phyloP scores from a whole-genome alignment of 2,329 filamentous ascomycete genomes.

The Aureobasidium musti region DNA sequence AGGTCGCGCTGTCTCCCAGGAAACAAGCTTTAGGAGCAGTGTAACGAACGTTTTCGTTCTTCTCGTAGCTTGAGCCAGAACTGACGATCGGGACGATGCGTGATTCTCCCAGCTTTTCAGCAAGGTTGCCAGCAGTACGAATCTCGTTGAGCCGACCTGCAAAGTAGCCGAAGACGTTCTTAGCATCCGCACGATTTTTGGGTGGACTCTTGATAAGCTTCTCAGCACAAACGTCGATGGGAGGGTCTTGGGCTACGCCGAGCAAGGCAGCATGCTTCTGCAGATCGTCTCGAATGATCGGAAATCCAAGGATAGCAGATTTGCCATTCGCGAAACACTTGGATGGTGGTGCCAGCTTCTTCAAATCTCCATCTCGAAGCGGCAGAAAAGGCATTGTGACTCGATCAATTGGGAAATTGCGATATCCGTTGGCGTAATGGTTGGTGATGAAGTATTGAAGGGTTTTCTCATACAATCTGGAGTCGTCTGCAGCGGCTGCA shows the following conservation, averaged over 20 bases:
- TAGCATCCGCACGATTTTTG: constrained; percentile 64
- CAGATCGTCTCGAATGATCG: constrained; percentile 74
- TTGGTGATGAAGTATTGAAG: constrained; percentile 82
- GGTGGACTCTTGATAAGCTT: constrained; percentile 73
- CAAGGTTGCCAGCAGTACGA: constrained; percentile 55
- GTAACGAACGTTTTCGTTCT: constrained; percentile 50
- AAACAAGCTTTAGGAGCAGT: constrained; percentile 75
- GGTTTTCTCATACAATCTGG: constrained; percentile 63
- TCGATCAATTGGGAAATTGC: constrained; percentile 59
- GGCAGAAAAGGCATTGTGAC: constrained; percentile 61
- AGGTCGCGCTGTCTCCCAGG: constrained; percentile 70
- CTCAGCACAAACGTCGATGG: constrained; percentile 73
- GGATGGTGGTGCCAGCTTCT: constrained; percentile 66
- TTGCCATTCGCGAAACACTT: constrained; percentile 81
- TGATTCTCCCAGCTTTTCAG: constrained; percentile 63
- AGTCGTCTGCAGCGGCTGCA: constrained; percentile 55
- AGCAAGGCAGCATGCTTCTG: constrained; percentile 80
- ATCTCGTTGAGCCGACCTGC: constrained; percentile 75
- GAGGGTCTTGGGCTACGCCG: constrained; percentile 79
- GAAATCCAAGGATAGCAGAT: constrained; percentile 76
- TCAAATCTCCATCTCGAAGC: constrained; percentile 54
- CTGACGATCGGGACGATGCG: constrained; percentile 69
- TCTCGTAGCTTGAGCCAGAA: constrained; percentile 44
- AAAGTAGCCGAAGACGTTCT: constrained; percentile 79
- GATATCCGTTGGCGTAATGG: constrained; percentile 76